Percentiles rank a stretch among this genome's conserved stretches.
phyloP scores from a whole-genome alignment of 2,329 filamentous ascomycete species.

The Botrytis fabae region DNA sequence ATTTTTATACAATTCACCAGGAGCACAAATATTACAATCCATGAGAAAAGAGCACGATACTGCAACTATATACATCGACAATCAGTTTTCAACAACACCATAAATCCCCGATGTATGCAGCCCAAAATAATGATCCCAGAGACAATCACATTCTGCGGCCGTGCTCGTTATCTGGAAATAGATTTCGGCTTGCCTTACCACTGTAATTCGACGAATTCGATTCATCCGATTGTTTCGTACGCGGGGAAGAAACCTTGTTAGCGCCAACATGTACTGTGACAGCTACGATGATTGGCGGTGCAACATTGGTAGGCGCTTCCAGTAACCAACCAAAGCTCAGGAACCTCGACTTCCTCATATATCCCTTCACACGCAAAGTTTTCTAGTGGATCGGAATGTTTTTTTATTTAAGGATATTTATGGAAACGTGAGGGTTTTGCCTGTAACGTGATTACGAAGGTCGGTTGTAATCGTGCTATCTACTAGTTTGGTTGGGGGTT shows the following conservation, averaged over 20 bases:
- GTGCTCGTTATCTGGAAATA: conserved; percentile 22
- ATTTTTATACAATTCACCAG: conserved; percentile 4
- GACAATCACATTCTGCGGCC: conserved; percentile 12
- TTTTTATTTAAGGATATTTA: conserved; percentile 10
- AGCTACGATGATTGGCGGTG: conserved; percentile 18
- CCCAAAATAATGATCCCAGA: conserved; percentile 22
- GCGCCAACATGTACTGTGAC: conserved; percentile 24
- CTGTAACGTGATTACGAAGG: conserved; percentile 10
- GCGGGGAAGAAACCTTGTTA: conserved; percentile 24
- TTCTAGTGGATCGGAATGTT: conserved; percentile 17
- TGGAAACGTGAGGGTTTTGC: conserved; percentile 14
- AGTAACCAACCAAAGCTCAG: conserved; percentile 19
- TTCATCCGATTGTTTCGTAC: conserved; percentile 19
- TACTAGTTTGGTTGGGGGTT: conserved; percentile 15
- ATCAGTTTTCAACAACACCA: neutral
- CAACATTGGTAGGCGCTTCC: conserved; percentile 8
- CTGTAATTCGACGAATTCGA: conserved; percentile 9
- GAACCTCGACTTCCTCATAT: neutral
- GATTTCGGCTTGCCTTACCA: conserved; percentile 11
- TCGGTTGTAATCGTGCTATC: conserved; percentile 2
- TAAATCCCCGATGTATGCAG: conserved; percentile 17
- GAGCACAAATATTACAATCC: conserved; percentile 2
- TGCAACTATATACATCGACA: conserved; percentile 24
- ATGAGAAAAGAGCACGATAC: conserved; percentile 13
- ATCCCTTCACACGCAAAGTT: neutral